Evolutionary conservation across 176 grass and related monocot genomes (phyloP), one percentile per base, ranked within the genome.

Genomic region (Juncus inflexus): DNA sequence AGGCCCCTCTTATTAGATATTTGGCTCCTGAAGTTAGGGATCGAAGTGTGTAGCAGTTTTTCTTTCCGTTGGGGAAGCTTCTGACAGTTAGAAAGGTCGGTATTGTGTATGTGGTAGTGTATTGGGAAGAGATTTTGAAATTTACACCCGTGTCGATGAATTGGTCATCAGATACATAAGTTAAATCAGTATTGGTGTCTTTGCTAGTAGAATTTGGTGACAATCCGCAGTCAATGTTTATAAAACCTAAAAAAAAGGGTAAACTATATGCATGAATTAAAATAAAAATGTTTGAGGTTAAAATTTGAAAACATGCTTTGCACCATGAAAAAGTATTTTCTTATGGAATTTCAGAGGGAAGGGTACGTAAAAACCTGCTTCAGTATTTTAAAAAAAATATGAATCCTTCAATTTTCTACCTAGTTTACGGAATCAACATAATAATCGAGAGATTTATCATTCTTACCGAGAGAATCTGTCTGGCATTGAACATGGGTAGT

Each of bases 111-210:
- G 15, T 60, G 1, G 63, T 65, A 1, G 63, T 61, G 52, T 86
- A 86, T 6, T 58, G 60, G 36, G 72, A 58, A 13, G 80, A 68
- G 13, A 86, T 83, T 14, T 78, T 75, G 38, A 0, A 71, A 15
- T 83, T 90, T 67, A 62, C 63, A 64, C 87, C 80, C 7, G 83
- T 60, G 40, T 43, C 75, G 15, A 81, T 39, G 50, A 77, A 86
- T 67, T 67, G 79, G 43, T 72, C 77, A 55, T 90, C 87, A 6
- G 87, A 81, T 50, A 81, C 80, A 73, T 86, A 90, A 54, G 51
- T 5, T 40, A 90, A 49, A 8, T 7, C 73, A 28, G 83, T 77
- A 1, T 7, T 9, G 1, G 3, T 15, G 2, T 64, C 72, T 40
- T 38, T 13, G 28, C 6, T 52, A 7, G 15, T 55, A 35, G 47